These are phyloP conservation scores for Malus asiatica DNA, from an alignment of 306 rosid genomes.

Conservation along the genomic window DNA sequence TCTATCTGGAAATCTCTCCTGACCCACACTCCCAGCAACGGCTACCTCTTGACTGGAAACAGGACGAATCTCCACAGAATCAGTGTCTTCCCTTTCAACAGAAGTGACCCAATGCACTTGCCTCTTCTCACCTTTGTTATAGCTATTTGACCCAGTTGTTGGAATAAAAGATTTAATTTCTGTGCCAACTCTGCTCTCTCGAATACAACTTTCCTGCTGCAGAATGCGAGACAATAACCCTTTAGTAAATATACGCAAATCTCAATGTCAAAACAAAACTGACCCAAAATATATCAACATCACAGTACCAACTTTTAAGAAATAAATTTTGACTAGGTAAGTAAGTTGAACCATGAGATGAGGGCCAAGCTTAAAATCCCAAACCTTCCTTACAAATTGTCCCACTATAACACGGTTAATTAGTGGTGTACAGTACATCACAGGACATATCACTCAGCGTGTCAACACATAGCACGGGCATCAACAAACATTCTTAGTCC, in stretches of 20 bases:
- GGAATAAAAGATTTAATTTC: constrained; percentile 24
- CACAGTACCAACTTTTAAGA: neutral
- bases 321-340: neutral
- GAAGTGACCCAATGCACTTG: constrained; percentile 25
- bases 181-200: constrained; percentile 19
- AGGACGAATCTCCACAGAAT: constrained; percentile 25
- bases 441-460: neutral
- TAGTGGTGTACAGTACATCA: neutral
- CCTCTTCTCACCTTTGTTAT: constrained; percentile 21
- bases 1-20: constrained; percentile 21
- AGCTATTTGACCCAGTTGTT: constrained; percentile 26
- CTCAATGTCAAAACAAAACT: neutral
- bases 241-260: neutral
- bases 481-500: neutral
- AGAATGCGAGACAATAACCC: constrained; percentile 17
- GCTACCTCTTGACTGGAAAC: constrained; percentile 25
- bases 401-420: neutral
- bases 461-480: neutral
- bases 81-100: constrained; percentile 24
- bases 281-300: neutral
- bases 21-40: constrained; percentile 12
- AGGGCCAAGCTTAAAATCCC: neutral
- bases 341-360: neutral
- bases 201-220: constrained; percentile 46
- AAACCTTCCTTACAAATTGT: neutral